A percentile compares a stretch with the other conserved stretches of the same genome.
These are phyloP conservation scores for Allantophomopsis cytisporea DNA, from an alignment of 2,329 filamentous ascomycete species.

Conservation along the genomic window DNA sequence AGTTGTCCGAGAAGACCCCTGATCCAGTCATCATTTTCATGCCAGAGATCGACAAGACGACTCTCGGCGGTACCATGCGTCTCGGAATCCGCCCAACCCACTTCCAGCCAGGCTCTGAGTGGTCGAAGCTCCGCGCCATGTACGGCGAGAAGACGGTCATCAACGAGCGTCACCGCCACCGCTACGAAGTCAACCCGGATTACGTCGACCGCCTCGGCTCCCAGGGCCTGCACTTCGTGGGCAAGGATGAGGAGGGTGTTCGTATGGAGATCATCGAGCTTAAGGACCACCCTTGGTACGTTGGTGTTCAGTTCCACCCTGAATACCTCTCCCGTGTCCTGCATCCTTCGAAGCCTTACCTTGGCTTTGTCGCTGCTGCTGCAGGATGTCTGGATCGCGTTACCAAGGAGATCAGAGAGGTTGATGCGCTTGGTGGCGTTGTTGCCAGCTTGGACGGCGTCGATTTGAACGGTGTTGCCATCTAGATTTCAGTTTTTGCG, in stretches of 20 bases:
- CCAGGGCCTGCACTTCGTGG: slow-evolving; percentile 61
- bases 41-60: slow-evolving; percentile 71
- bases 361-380: slow-evolving; percentile 74
- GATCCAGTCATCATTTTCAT: slow-evolving; percentile 64
- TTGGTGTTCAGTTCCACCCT: slow-evolving; percentile 80
- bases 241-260: slow-evolving; percentile 65
- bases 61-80: slow-evolving; percentile 78
- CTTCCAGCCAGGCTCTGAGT: slow-evolving; percentile 66
- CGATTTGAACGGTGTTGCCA: neutral
- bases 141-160: slow-evolving; percentile 48
- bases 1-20: slow-evolving; percentile 16
- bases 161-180: slow-evolving; percentile 71
- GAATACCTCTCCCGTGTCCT: slow-evolving; percentile 72
- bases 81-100: slow-evolving; percentile 61
- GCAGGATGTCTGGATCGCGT: slow-evolving; percentile 16
- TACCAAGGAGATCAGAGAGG: slow-evolving; percentile 6
- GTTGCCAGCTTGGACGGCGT: neutral
- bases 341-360: slow-evolving; percentile 59
- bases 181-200: slow-evolving; percentile 81
- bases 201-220: slow-evolving; percentile 55
- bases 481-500: neutral
- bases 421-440: neutral
- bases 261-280: slow-evolving; percentile 78
- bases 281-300: slow-evolving; percentile 72
- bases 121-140: slow-evolving; percentile 62